Conservation (phyloP, 371 early-diverging fungal species). For the Nematocida sp. region DNA sequence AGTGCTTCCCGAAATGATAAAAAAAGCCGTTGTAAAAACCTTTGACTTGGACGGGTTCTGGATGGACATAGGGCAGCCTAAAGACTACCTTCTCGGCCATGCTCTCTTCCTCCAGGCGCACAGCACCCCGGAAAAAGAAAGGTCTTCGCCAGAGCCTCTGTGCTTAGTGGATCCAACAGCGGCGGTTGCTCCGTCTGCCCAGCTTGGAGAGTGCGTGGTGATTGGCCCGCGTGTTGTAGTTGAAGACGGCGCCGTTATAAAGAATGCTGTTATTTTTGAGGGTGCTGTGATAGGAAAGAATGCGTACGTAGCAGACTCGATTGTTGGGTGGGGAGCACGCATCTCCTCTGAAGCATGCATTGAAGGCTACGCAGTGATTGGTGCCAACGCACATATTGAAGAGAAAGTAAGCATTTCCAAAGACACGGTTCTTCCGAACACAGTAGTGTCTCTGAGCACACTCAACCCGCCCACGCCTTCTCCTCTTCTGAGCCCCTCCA, state of each 20-base stretch:
- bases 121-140: constrained; percentile 63
- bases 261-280: constrained; percentile 79
- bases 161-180: constrained; percentile 80
- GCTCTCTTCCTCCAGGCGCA: constrained; percentile 72
- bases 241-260: constrained; percentile 70
- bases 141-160: too few relatives aligned
- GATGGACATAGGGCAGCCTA: constrained; percentile 99
- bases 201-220: constrained; percentile 80
- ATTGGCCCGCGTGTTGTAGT: constrained; percentile 75
- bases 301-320: constrained; percentile 77
- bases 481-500: too few relatives aligned
- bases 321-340: constrained; percentile 85
- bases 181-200: constrained; percentile 79
- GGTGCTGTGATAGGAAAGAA: constrained; percentile 75
- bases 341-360: constrained; percentile 43
- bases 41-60: constrained; percentile 91
- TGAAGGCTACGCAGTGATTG: constrained; percentile 40
- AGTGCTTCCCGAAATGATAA: constrained; percentile 84
- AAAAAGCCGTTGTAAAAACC: constrained; percentile 73
- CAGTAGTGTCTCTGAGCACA: constrained; percentile 1
- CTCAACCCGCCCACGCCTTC: neutral
- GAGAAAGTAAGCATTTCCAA: constrained; percentile 34
- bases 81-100: constrained; percentile 88
- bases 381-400: constrained; percentile 42
- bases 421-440: constrained; percentile 32